Conservation (phyloP, 2,329 filamentous ascomycete genomes). For the Microdochium nivale region DNA sequence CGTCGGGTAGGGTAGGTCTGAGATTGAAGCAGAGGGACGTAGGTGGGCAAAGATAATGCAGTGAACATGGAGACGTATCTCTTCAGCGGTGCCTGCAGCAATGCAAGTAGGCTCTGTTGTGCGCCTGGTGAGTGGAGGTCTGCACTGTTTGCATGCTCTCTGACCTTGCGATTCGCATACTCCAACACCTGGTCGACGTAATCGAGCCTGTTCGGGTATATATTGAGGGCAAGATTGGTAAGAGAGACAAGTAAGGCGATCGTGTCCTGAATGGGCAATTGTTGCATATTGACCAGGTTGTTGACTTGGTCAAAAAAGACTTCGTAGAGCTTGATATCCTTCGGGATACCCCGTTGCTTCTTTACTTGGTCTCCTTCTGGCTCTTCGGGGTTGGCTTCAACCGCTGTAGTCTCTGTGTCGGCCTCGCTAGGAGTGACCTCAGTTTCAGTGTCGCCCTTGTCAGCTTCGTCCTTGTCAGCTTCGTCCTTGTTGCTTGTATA, state of each 20-base stretch:
- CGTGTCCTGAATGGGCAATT: constrained; percentile 87
- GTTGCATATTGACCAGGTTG: constrained; percentile 83
- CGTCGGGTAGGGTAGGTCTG: constrained; percentile 90
- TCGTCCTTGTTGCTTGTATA: constrained; percentile 22
- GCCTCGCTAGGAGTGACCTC: constrained; percentile 31
- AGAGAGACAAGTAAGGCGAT: constrained; percentile 92
- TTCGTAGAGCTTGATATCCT: constrained; percentile 85
- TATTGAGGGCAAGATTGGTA: constrained; percentile 86
- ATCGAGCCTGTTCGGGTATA: constrained; percentile 86
- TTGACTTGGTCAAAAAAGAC: constrained; percentile 96
- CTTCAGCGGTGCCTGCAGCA: constrained; percentile 84
- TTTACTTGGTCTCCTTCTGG: constrained; percentile 17
- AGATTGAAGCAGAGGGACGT: constrained; percentile 79
- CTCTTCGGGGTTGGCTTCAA: constrained; percentile 30
- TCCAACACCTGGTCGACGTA: constrained; percentile 92
- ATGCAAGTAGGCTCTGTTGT: constrained; percentile 80
- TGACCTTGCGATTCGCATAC: constrained; percentile 79
- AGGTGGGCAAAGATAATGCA: constrained; percentile 86
- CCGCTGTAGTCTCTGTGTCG: constrained; percentile 37
- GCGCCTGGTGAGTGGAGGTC: constrained; percentile 83
- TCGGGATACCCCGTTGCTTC: constrained; percentile 49
- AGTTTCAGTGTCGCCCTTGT: constrained; percentile 11
- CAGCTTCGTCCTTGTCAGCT: constrained; percentile 14
- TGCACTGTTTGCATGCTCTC: constrained; percentile 87
- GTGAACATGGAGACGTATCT: constrained; percentile 93